Conservation (phyloP, 73 alveolate genomes). For the Paramecium primaurelia region DNA sequence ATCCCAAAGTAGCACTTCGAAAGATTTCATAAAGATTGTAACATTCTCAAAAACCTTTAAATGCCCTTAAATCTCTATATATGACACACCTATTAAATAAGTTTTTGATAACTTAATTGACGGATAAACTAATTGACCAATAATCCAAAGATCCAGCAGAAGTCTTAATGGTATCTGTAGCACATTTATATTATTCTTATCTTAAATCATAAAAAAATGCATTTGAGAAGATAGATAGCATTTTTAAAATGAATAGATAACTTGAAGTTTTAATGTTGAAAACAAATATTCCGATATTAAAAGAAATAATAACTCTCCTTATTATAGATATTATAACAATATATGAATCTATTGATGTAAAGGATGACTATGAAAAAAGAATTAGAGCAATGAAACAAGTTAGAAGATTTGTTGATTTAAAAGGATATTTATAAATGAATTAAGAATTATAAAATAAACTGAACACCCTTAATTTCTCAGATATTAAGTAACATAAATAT, state of each 20-base stretch:
- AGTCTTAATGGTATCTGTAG: background rate
- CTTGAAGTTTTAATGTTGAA: background rate
- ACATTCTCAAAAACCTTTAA: slow-evolving; percentile 6
- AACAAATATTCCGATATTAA: background rate
- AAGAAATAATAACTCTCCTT: background rate
- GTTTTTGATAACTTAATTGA: background rate
- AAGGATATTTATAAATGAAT: background rate
- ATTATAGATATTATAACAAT: background rate
- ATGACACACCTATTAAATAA: background rate
- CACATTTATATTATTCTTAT: background rate
- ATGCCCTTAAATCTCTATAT: background rate
- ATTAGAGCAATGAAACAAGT: background rate
- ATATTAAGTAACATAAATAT: background rate
- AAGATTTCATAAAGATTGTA: background rate
- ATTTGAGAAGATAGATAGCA: background rate
- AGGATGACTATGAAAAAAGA: background rate
- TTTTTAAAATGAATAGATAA: background rate
- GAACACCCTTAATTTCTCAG: background rate
- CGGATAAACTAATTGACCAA: background rate
- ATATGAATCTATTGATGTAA: background rate
- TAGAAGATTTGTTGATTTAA: background rate
- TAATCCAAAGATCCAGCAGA: background rate
- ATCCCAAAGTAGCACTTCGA: background rate
- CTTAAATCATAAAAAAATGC: background rate
- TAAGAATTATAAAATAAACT: background rate